Conservation (phyloP, 2,329 filamentous ascomycete species). For the Nigrospora oryzae region DNA sequence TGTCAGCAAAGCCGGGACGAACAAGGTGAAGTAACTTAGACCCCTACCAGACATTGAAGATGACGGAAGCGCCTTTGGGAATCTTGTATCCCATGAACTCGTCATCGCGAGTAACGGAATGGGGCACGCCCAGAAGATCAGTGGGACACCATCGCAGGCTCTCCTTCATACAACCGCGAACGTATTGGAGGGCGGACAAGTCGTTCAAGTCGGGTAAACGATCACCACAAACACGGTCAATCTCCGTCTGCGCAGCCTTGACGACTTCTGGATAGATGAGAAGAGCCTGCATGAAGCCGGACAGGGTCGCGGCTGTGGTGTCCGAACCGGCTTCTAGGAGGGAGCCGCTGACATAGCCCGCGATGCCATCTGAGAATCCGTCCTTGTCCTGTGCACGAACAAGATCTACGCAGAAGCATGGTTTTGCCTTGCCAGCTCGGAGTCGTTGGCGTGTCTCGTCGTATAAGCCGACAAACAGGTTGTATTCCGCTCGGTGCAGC, state of each 20-base stretch:
- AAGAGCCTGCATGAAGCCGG: conserved; percentile 39
- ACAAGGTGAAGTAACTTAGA: not conserved
- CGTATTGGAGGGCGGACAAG: conserved; percentile 37
- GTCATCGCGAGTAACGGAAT: conserved; percentile 33
- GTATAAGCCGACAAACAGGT: conserved; percentile 29
- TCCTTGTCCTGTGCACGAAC: conserved; percentile 17
- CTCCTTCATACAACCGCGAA: conserved; percentile 46
- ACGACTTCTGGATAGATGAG: conserved; percentile 39
- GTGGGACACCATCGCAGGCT: conserved; percentile 43
- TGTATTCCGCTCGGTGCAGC: conserved; percentile 33
- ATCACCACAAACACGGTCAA: conserved; percentile 44
- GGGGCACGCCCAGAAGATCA: conserved; percentile 26
- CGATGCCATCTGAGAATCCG: conserved; percentile 21
- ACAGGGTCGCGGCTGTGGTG: conserved; percentile 33
- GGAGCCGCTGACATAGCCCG: conserved; percentile 18
- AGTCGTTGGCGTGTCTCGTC: conserved; percentile 17
- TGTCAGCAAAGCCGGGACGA: not conserved
- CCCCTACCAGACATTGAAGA: conserved; percentile 35
- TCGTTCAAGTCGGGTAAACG: conserved; percentile 40
- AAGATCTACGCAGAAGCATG: conserved; percentile 14
- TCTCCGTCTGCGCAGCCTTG: conserved; percentile 38
- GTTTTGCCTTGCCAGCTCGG: conserved; percentile 13
- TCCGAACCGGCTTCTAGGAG: conserved; percentile 24
- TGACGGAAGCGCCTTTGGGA: conserved; percentile 32
- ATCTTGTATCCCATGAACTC: conserved; percentile 33